Base-by-base conservation (phyloP, 2,329 filamentous ascomycete species). In the Monosporascus ibericus region DNA sequence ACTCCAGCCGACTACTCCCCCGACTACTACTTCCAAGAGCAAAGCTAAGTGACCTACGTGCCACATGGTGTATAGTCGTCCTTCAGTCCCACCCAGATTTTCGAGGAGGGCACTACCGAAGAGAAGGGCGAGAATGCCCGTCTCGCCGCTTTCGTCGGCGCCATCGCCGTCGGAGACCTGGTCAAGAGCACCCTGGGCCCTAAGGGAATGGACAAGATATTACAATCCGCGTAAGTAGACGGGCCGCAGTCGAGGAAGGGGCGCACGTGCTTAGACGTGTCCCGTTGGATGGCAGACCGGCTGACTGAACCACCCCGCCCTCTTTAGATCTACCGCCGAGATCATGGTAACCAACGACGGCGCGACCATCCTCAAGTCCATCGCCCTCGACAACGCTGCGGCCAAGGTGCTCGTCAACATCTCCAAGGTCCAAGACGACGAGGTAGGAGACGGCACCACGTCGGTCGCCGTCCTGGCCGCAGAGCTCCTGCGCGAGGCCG, bases 291-390 rank as follows among this genome's bases (percentile, higher is more conserved):
- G 30, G 14, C 30, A 14, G 30, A 39, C 50, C 44, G 38, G 17
- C 34, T 52, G 48, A 49, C 48, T n/a, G 27, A 24, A 15, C 39
- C 30, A 25, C 4, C 38, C 52, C 57, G 58, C 53, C 57, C 65
- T 68, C 47, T 66, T 17, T 68, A 92, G 90, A 50, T 97, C 92
- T 48, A 97, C 94, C 40, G 90, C 90, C 65, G 90, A 97, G 66
- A 96, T 97, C 65, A 89, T 97, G 84, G 94, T 99, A 57, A 99
- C 94, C 54, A 99, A 99, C 73, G 94, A 99, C 74, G 94, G 94
- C 68, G 94, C 94, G 58, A 99, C 94, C 24, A 99, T 99, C 63
- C 83, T 99, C 59, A 99, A 99, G 75, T 90, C 92, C 50, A 99
- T 99, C 72, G 94, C 94, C 44, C 87, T 99, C 67, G 94, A 99